Evolutionary conservation across 2,329 filamentous ascomycete species (phyloP), one percentile per base, ranked within the genome.

Genomic region (Chaetomium globosum): DNA sequence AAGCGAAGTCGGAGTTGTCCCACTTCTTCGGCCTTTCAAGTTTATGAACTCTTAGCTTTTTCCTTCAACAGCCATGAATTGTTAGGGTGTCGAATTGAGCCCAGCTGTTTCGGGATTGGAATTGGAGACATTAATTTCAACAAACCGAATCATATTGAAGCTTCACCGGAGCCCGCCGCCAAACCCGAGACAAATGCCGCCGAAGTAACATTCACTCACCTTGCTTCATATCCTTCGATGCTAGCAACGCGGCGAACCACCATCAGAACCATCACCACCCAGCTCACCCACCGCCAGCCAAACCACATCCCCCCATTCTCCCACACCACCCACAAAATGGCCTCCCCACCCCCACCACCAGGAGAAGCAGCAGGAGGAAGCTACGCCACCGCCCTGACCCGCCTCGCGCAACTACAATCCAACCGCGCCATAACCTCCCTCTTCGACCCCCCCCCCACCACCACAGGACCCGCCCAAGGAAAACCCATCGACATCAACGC

Each of bases 401-500:
- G 89, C 64, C 86, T 97, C 70, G 89, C 92, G 71, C 86, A 86
- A 57, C 83, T 97, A 61, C 90, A 94, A 73, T 89, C 90, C 63
- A 97, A 97, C 76, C 89, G 88, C 71, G 84, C 89, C 48, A 81
- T 91, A 65, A 83, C 80, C 8, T 75, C 77, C 21, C 79, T 84
- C 54, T 86, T 87, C 71, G 80, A 82, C 59, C 79, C 89, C 48
- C 78, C 82, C 30, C 83, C 86, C 16, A 19, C 39, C 5, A 19
- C 39, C 33, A 36, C 33, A 9, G 12, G 9, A 9, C 9, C 33
- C 33, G 3, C 33, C 33, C 33, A 6, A n/a, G 26, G 10, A 36
- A 46, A 55, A 9, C 12, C 48, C 28, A 10, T 10, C 23, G 77
- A 82, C 69, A 78, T 91, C 79, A 96, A 96, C 74, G 82, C 88